Conservation (phyloP, 2,329 filamentous ascomycete species). For the Fusarium musae region DNA sequence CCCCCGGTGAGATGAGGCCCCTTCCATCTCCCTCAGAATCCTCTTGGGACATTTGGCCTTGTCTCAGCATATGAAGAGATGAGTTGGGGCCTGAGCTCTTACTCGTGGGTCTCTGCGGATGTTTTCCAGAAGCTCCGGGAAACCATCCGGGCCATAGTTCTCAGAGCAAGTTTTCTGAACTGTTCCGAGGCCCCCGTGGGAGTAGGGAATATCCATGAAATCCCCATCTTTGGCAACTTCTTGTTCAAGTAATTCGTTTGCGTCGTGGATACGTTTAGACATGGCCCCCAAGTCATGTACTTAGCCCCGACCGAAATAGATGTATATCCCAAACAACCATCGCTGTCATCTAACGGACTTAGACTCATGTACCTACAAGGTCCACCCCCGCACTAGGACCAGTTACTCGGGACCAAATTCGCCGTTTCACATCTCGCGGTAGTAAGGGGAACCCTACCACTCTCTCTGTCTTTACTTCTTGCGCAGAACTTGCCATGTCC, state of each 20-base stretch:
- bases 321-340: conserved; percentile 19
- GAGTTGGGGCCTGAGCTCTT: conserved; percentile 2
- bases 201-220: conserved; percentile 39
- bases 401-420: conserved; percentile 40
- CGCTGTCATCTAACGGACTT: conserved; percentile 31
- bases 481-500: conserved; percentile 24
- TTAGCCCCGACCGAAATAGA: conserved; percentile 38
- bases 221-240: not conserved
- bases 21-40: conserved; percentile 43
- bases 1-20: conserved; percentile 23
- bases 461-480: not conserved
- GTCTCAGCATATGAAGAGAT: conserved; percentile 36
- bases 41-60: conserved; percentile 1
- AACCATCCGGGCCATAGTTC: conserved; percentile 28
- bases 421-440: conserved; percentile 26
- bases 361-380: conserved; percentile 28
- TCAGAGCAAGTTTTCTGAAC: conserved; percentile 19
- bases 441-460: conserved; percentile 14
- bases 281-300: conserved; percentile 14
- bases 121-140: conserved; percentile 28
- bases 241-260: conserved; percentile 14
- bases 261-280: not conserved
- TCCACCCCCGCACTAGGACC: conserved; percentile 45
- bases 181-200: conserved; percentile 27
- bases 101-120: conserved; percentile 23